Evolutionary conservation across 176 grass and related monocot genomes (phyloP), one percentile per base, ranked within the genome.

Genomic region (Thalia dealbata): DNA sequence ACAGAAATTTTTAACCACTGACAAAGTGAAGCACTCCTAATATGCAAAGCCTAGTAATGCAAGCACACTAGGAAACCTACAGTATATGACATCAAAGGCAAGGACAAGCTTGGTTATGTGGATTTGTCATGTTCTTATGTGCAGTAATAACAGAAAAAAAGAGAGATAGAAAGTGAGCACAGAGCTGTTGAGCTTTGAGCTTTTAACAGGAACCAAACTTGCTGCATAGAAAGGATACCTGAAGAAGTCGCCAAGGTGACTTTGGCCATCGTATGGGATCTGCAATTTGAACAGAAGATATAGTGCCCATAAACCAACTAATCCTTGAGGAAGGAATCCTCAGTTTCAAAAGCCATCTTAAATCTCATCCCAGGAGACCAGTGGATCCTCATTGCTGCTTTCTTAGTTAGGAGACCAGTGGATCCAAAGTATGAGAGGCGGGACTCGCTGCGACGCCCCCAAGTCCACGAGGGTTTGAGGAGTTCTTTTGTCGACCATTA

Each of bases 381-480:
- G 50, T 59, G 71, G 50, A 73, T 73, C 28, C 71, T 73, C 71
- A 73, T 73, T 55, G 71, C 71, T 59, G 50, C 71, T 55, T 41
- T 73, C 75, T 44, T 13, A 81, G 26, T 3, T n/a, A n/a, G 89
- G 89, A 58, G n/a, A 70, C 65, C 0, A 91, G 10, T 74, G 80
- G 85, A 88, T 88, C 89, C 85, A 86, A 77, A 83, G 80, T 67
- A 91, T 76, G 19, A 86, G 71, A 10, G 89, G 13, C 26, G 85
- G 89, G 21, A 88, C 52, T 6, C 80, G 80, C 19, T 75, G 29
- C 2, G 79, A 1, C 51, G 32, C 24, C 60, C 71, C 67, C 55
- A 83, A 68, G 29, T 85, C 85, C 30, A 43, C 15, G n/a, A 21
- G 6, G 14, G n/a, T n/a, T n/a, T n/a, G n/a, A n/a, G n/a, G n/a